phyloP scores from a whole-genome alignment of 805 yeast species.

The Candida parachauliodes region DNA sequence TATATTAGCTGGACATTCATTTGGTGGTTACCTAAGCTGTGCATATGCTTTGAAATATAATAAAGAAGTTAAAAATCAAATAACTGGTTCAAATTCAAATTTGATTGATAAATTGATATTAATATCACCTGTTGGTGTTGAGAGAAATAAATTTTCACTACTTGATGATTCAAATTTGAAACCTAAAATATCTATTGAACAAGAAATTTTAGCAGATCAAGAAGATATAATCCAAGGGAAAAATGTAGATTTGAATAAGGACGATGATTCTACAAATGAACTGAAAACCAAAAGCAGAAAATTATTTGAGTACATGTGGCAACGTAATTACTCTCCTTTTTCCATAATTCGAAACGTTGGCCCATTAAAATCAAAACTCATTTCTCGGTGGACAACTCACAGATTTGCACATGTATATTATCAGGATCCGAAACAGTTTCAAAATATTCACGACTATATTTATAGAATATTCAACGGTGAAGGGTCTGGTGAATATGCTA shows the following conservation, averaged over 20 bases:
- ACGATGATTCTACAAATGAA: slow-evolving; percentile 11
- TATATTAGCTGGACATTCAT: slow-evolving; percentile 41
- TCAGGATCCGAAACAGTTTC: slow-evolving; percentile 27
- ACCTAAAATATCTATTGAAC: slow-evolving; percentile 12
- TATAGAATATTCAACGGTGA: slow-evolving; percentile 50
- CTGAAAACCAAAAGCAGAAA: slow-evolving; percentile 23
- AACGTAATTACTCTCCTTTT: slow-evolving; percentile 52
- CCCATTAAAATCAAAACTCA: slow-evolving; percentile 49
- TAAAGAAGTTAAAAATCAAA: slow-evolving; percentile 16
- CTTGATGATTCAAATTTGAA: slow-evolving; percentile 18
- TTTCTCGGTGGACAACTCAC: slow-evolving; percentile 51
- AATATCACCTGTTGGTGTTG: slow-evolving; percentile 43
- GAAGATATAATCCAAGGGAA: slow-evolving; percentile 20
- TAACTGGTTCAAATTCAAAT: slow-evolving; percentile 16
- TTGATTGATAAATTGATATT: slow-evolving; percentile 37
- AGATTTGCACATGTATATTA: slow-evolving; percentile 41
- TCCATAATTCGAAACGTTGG: slow-evolving; percentile 47
- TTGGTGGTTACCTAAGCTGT: slow-evolving; percentile 43
- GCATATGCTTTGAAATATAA: slow-evolving; percentile 42
- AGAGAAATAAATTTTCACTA: slow-evolving; percentile 29
- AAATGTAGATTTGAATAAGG: slow-evolving; percentile 9
- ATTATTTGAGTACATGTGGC: slow-evolving; percentile 47
- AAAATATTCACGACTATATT: slow-evolving; percentile 51
- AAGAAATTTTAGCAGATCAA: slow-evolving; percentile 20
- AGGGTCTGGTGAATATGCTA: slow-evolving; percentile 64